Evolutionary conservation across 257 asterid species (phyloP), one percentile per base, ranked within the genome.

Genomic region (Nicotiana noctiflora): DNA sequence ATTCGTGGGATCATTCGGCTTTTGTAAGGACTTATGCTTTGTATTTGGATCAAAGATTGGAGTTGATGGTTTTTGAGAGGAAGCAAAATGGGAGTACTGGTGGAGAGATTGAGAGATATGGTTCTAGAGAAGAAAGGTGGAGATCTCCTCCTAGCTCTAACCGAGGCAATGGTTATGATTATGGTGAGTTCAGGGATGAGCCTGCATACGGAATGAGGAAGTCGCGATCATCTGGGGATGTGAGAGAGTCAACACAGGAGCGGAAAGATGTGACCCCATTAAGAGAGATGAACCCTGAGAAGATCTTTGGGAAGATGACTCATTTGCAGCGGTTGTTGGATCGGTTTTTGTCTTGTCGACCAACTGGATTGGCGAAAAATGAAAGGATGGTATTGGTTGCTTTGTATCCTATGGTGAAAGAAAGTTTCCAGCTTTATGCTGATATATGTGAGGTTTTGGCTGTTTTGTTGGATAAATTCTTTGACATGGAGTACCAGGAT

Each of bases 371-470:
- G 83, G 94, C 97, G 0, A 92, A 90, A 89, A 89, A 83, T 9
- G 94, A 91, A 89, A 90, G 96, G 87, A 91, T 92, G 96, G 60
- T 92, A 56, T 80, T 92, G 86, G 96, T 90, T 75, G 96, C 97
- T 1, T 40, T 92, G 83, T 91, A 91, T 76, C 80, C 90, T 19
- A 68, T 90, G 77, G 87, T 88, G 81, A 90, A 81, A 88, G 96
- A 92, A 88, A 92, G 92, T 84, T 92, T 92, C 81, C 88, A 89
- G 90, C n/a, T 92, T 34, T 92, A 92, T 79, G 92, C 94, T 52
- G 97, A 92, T 85, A 80, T 92, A 10, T 92, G 97, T 79, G 97
- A 91, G 84, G 88, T 92, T 79, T 86, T 92, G 86, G 94, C 97
- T 17, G 87, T 90, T 82, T 84, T 92, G 86, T 78, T 92, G 82